Evolutionary conservation across 768 basidiomycete genomes (phyloP), one percentile per base, ranked within the genome.

Genomic region (Steccherinum ochraceum): DNA sequence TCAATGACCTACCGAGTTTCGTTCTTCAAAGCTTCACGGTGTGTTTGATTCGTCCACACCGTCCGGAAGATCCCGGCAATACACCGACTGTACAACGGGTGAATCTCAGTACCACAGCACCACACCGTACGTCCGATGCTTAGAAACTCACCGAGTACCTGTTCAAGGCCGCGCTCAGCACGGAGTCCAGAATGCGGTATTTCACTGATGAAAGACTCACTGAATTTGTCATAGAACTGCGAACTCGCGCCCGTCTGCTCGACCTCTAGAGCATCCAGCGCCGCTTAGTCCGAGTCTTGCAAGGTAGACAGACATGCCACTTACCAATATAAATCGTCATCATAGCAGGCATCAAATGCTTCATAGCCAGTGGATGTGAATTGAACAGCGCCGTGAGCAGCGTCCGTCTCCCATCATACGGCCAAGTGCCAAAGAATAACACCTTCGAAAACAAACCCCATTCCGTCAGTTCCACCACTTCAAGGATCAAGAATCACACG

Each of bases 151-250:
- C n/a, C 41, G 21, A 35, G 30, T 35, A 16, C 30, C 30, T 35
- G 30, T 35, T 35, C 7, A 16, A 35, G n/a, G n/a, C n/a, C n/a
- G n/a, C n/a, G n/a, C n/a, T n/a, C n/a, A n/a, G n/a, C n/a, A n/a
- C n/a, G n/a, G n/a, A n/a, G n/a, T n/a, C n/a, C n/a, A n/a, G n/a
- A n/a, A n/a, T n/a, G n/a, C n/a, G n/a, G n/a, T n/a, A n/a, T n/a
- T n/a, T n/a, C n/a, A n/a, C n/a, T n/a, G n/a, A n/a, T 24, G 5
- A 24, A 46, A 3, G 13, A 79, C 86, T 56, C 61, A 90, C 89
- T 89, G 62, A 94, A 95, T 82, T 96, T 94, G 67, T 96, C 95
- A 69, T 96, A 98, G 70, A 99, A 98, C 63, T 98, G 95, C 0
- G 93, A 95, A 63, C 93, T 95, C 19, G 93, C 91, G 24, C 96